These are phyloP conservation scores for Aureobasidium sp. DNA, from an alignment of 2,329 filamentous ascomycete genomes.

Conservation along the genomic window DNA sequence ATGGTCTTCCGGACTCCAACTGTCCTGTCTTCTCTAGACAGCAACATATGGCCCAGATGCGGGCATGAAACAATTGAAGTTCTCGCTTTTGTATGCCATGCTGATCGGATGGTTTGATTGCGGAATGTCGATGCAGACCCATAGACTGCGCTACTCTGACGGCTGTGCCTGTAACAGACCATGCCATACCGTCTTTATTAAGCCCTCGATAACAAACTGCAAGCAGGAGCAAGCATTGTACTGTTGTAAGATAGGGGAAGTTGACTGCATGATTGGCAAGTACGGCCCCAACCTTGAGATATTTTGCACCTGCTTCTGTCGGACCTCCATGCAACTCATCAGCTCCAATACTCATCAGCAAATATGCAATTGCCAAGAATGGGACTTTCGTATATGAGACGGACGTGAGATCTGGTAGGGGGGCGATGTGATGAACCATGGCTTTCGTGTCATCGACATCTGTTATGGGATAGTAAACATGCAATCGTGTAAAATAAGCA, in stretches of 20 bases:
- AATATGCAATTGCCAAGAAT: constrained; percentile 2
- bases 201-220: constrained; percentile 8
- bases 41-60: constrained; percentile 9
- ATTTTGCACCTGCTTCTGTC: background rate
- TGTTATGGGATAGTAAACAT: constrained; percentile 6
- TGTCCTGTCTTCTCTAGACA: constrained; percentile 10
- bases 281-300: background rate
- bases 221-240: constrained; percentile 2
- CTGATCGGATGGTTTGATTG: background rate
- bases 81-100: constrained; percentile 9
- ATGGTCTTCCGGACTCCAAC: constrained; percentile 10
- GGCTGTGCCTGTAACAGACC: background rate
- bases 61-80: constrained; percentile 6
- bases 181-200: constrained; percentile 8
- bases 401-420: constrained; percentile 4
- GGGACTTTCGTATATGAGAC: background rate
- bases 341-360: constrained; percentile 9
- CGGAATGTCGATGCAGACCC: constrained; percentile 8
- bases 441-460: constrained; percentile 11
- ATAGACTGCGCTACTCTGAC: constrained; percentile 11
- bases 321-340: constrained; percentile 1
- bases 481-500: constrained; percentile 9
- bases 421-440: constrained; percentile 4
- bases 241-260: constrained; percentile 10
- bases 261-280: constrained; percentile 9